Conservation (phyloP, 495 filamentous ascomycete species). For the Haplographium delicatum region DNA sequence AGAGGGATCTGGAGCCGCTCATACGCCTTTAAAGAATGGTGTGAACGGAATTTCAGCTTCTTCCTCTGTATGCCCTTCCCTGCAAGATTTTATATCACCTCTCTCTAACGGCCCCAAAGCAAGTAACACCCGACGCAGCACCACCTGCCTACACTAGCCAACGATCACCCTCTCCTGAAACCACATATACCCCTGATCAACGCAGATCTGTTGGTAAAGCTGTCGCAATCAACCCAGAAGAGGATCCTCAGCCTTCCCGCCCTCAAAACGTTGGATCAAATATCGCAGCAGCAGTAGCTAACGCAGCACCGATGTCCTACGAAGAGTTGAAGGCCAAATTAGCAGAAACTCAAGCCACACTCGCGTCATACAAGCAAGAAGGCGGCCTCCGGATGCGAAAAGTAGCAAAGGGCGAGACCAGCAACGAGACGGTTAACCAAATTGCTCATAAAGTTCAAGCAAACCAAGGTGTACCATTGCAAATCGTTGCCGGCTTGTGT, state of each 20-base stretch:
- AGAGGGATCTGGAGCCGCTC: slow-evolving; percentile 33
- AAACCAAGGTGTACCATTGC: slow-evolving; percentile 60
- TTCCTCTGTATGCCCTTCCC: too few species aligned
- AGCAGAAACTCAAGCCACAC: slow-evolving; percentile 67
- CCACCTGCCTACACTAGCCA: slow-evolving; percentile 45
- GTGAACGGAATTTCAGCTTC: slow-evolving; percentile 36
- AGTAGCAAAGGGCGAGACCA: slow-evolving; percentile 38
- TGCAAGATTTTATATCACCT: too few species aligned
- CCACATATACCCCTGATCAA: slow-evolving; percentile 27
- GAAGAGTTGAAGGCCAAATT: slow-evolving; percentile 70
- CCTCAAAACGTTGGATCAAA: slow-evolving; percentile 8
- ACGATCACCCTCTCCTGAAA: slow-evolving; percentile 43
- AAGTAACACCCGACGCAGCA: slow-evolving; percentile 34
- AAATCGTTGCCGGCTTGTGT: slow-evolving; percentile 77
- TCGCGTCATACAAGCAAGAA: slow-evolving; percentile 65
- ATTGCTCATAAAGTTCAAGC: slow-evolving; percentile 52
- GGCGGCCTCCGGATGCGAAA: slow-evolving; percentile 69
- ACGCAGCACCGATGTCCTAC: slow-evolving; percentile 12
- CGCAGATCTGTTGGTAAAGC: slow-evolving; percentile 9
- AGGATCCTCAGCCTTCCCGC: slow-evolving; percentile 11
- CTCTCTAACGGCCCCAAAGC: too few species aligned
- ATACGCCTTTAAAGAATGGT: slow-evolving; percentile 36
- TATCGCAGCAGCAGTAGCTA: not conserved
- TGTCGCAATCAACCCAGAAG: slow-evolving; percentile 9
- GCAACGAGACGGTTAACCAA: slow-evolving; percentile 40